phyloP scores from a whole-genome alignment of 2,329 filamentous ascomycete species.

The Bimuria novae-zelandiae region DNA sequence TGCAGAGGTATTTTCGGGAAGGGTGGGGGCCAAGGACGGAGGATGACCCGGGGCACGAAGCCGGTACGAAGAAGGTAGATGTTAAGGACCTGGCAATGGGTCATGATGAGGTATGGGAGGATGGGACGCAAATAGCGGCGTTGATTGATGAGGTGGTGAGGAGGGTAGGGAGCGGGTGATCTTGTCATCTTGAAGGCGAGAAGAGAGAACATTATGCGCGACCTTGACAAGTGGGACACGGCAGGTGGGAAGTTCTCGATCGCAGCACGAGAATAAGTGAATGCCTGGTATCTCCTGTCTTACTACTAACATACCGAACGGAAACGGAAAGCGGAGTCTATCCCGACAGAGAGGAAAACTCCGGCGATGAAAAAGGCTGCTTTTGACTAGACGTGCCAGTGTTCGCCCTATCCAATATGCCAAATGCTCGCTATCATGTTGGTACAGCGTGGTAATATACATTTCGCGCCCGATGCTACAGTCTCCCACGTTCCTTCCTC shows the following conservation, averaged over 20 bases:
- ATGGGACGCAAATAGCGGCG: conserved; percentile 61
- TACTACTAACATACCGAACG: conserved; percentile 20
- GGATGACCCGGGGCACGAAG: too few relatives aligned
- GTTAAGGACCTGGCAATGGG: conserved; percentile 57
- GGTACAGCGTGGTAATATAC: conserved; percentile 42
- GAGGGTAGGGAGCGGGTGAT: conserved; percentile 17
- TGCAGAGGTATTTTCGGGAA: conserved; percentile 52
- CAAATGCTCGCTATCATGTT: conserved; percentile 33
- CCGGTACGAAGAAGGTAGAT: conserved; percentile 35
- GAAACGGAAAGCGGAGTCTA: conserved; percentile 18
- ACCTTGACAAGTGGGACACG: too few relatives aligned
- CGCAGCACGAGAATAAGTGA: too few relatives aligned
- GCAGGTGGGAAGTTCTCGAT: too few relatives aligned
- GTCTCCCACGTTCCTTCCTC: not conserved
- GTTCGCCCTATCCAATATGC: conserved; percentile 23
- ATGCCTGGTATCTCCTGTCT: not conserved
- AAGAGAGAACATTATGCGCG: too few relatives aligned
- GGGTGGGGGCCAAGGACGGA: conserved; percentile 45
- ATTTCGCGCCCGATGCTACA: conserved; percentile 18
- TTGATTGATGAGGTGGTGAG: conserved; percentile 38
- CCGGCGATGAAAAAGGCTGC: not conserved
- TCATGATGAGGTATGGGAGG: conserved; percentile 68
- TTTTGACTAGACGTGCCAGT: conserved; percentile 17
- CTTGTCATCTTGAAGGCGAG: too few relatives aligned
- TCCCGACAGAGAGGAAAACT: conserved; percentile 22